Percentiles rank a stretch among this genome's conserved stretches.
Conservation (phyloP, 2,329 filamentous ascomycete species). For the Diplodia scrobiculata region DNA sequence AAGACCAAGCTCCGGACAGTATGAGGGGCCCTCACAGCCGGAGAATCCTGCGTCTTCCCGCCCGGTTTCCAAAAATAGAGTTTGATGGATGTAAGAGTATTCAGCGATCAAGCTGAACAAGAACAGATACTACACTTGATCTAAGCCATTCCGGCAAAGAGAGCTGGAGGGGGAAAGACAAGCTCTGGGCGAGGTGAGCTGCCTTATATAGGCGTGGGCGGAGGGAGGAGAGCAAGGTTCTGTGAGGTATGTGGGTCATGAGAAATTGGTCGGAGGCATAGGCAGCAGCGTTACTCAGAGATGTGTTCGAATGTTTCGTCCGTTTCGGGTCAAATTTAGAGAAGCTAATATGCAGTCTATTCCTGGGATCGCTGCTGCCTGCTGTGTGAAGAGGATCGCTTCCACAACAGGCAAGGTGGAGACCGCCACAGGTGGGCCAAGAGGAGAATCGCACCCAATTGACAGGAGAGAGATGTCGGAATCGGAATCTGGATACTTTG, state of each 20-base stretch:
- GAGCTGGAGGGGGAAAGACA: neutral
- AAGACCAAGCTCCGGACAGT: neutral
- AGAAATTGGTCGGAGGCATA: neutral
- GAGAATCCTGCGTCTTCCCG: neutral
- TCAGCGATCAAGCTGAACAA: slow-evolving; percentile 15
- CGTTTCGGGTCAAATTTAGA: neutral
- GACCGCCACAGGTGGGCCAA: neutral
- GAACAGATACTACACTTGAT: slow-evolving; percentile 21
- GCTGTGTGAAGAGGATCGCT: neutral
- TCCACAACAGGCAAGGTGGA: neutral
- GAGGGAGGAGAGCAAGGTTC: neutral
- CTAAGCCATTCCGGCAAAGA: neutral
- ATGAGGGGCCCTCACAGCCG: slow-evolving; percentile 3
- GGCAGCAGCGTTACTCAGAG: neutral
- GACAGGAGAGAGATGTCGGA: neutral
- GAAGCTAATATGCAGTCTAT: no score
- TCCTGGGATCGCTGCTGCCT: neutral
- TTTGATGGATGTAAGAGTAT: neutral
- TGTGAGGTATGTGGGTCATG: neutral
- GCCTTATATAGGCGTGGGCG: neutral
- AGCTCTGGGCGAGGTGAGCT: neutral
- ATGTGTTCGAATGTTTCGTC: neutral
- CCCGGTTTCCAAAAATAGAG: slow-evolving; percentile 5
- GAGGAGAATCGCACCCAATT: neutral
- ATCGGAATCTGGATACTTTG: neutral